Conservation (phyloP, 2,329 filamentous ascomycete genomes). For the Fusarium oxysporum region DNA sequence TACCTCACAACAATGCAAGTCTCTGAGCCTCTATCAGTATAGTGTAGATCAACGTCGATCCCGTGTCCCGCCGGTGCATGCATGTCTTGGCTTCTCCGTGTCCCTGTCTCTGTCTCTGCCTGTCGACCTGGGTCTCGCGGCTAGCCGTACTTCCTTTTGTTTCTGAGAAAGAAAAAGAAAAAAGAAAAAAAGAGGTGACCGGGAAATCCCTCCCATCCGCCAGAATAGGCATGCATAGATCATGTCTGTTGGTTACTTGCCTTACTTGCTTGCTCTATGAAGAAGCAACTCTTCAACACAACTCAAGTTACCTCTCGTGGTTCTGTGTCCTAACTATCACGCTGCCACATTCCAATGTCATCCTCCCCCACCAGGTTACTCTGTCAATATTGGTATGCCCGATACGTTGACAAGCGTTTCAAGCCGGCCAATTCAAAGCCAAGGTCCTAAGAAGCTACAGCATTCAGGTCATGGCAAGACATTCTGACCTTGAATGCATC, state of each 20-base stretch:
- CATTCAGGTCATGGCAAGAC: neutral
- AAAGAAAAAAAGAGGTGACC: neutral
- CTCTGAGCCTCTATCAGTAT: slow-evolving; percentile 13
- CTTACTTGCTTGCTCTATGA: neutral
- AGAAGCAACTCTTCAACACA: neutral
- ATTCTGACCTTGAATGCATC: neutral
- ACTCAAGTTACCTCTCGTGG: neutral
- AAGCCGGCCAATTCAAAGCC: neutral
- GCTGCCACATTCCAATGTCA: slow-evolving; percentile 21
- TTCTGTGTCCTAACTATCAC: neutral
- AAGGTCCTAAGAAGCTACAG: no score
- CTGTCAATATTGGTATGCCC: neutral
- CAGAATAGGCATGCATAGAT: neutral
- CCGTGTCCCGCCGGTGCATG: slow-evolving; percentile 11
- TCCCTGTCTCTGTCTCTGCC: neutral
- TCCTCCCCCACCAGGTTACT: neutral
- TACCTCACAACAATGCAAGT: slow-evolving; percentile 29
- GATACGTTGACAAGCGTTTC: neutral
- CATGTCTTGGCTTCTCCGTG: slow-evolving; percentile 19
- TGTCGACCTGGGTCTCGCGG: neutral
- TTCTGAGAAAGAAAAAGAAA: no score
- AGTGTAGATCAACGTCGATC: slow-evolving; percentile 44
- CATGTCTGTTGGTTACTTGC: neutral
- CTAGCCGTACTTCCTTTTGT: slow-evolving; percentile 1
- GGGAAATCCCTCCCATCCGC: neutral